Percentiles rank a stretch among this genome's conserved stretches.
These are phyloP conservation scores for Acanthamoeba castellanii DNA, from an alignment of 208 protist genomes.

Conservation along the genomic window DNA sequence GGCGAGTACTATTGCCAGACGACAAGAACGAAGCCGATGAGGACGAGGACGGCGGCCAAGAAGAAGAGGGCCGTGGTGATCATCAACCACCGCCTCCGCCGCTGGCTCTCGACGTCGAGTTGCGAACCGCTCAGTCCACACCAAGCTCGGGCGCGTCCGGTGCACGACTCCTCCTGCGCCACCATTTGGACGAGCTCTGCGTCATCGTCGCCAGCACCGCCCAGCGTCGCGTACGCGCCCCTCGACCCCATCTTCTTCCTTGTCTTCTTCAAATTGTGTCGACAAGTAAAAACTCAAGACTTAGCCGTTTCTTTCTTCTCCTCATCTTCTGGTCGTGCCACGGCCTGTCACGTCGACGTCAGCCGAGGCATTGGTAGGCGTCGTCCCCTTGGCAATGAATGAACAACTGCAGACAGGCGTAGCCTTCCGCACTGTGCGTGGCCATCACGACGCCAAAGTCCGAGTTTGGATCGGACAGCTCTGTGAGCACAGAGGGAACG, in stretches of 20 bases:
- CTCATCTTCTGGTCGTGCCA: too few species aligned
- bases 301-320: too few species aligned
- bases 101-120: background rate
- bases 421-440: background rate
- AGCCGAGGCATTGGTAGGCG: too few species aligned
- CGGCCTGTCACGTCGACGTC: too few species aligned
- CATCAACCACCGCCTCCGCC: background rate
- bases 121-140: background rate
- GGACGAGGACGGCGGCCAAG: constrained; percentile 24
- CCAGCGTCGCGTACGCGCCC: background rate
- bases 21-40: constrained; percentile 54
- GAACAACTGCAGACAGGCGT: background rate
- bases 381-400: background rate
- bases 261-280: background rate
- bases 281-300: too few species aligned
- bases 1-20: background rate
- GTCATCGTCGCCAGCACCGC: background rate
- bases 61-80: constrained; percentile 36
- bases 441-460: background rate
- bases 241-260: background rate
- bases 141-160: background rate
- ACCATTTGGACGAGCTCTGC: background rate
- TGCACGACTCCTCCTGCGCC: background rate
- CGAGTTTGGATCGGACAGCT: too few species aligned
- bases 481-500: too few species aligned